A percentile compares a stretch with the other conserved stretches of the same genome.
Conservation (phyloP, 331 rosid species). For the Quercus tomentella region DNA sequence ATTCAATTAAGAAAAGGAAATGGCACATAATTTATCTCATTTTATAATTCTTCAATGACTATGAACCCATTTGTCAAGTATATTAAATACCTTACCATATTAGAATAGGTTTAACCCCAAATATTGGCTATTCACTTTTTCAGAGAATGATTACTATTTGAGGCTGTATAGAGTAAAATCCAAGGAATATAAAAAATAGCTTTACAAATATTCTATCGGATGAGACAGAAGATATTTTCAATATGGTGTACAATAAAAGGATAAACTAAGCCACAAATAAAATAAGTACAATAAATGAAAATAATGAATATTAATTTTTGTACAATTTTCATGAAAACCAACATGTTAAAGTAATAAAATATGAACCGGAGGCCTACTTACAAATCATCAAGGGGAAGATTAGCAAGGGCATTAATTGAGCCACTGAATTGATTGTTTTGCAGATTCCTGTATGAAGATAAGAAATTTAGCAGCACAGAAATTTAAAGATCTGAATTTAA, state of each 20-base stretch:
- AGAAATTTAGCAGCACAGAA: constrained; percentile 19
- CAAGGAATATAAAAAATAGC: background rate
- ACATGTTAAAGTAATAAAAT: background rate
- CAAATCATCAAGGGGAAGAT: constrained; percentile 73
- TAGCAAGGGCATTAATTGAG: constrained; percentile 58
- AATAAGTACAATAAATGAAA: background rate
- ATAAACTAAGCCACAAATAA: background rate
- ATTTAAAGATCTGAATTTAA: background rate
- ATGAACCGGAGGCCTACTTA: constrained; percentile 28
- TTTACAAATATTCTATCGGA: background rate
- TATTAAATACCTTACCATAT: background rate
- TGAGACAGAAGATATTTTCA: background rate
- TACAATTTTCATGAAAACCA: background rate
- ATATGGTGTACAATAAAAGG: background rate
- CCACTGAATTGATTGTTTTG: constrained; percentile 78
- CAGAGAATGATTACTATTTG: background rate
- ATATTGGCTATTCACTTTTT: background rate
- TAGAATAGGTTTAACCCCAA: background rate
- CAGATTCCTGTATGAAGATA: constrained; percentile 56
- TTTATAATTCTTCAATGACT: background rate
- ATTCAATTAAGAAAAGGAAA: background rate
- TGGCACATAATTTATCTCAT: background rate
- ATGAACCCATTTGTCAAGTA: background rate
- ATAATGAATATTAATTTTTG: background rate
- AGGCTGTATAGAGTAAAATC: background rate